Evolutionary conservation across 176 grass and related monocot genomes (phyloP).

Genomic region (Avena atlantica): DNA sequence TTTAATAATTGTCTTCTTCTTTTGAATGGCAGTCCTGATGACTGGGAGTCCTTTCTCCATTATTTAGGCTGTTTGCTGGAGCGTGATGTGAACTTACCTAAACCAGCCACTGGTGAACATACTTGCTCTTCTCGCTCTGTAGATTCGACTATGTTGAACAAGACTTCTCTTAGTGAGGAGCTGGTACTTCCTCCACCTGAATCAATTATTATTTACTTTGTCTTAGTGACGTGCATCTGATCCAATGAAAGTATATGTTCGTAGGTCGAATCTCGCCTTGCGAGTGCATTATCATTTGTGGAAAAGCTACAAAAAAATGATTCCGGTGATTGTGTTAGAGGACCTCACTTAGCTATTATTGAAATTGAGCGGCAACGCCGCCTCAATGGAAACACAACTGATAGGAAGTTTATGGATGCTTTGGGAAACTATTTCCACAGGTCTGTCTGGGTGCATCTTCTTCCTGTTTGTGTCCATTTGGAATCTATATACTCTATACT

Average conservation of each 20-base stretch:
- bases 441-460: conserved; percentile 49
- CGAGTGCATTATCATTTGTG: conserved; percentile 78
- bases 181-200: conserved; percentile 53
- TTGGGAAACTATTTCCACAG: conserved; percentile 81
- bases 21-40: conserved; percentile 95
- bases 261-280: conserved; percentile 84
- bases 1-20: conserved; percentile 58
- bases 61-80: conserved; percentile 98
- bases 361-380: conserved; percentile 79
- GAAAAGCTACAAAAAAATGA: conserved; percentile 76
- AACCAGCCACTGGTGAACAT: conserved; percentile 52
- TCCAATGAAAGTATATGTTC: conserved; percentile 34
- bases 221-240: conserved; percentile 37
- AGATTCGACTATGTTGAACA: conserved; percentile 52
- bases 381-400: conserved; percentile 58
- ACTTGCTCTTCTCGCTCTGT: conserved; percentile 49
- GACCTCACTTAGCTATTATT: conserved; percentile 80
- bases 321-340: conserved; percentile 67
- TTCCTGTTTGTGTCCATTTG: background rate
- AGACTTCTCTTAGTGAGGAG: conserved; percentile 63
- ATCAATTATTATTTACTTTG: conserved; percentile 24
- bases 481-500: conserved; percentile 29
- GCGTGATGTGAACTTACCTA: conserved; percentile 70
- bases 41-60: conserved; percentile 95
- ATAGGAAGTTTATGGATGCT: conserved; percentile 70